These are phyloP conservation scores for Trichoderma endophyticum DNA, from an alignment of 2,329 filamentous ascomycete species.

Conservation along the genomic window DNA sequence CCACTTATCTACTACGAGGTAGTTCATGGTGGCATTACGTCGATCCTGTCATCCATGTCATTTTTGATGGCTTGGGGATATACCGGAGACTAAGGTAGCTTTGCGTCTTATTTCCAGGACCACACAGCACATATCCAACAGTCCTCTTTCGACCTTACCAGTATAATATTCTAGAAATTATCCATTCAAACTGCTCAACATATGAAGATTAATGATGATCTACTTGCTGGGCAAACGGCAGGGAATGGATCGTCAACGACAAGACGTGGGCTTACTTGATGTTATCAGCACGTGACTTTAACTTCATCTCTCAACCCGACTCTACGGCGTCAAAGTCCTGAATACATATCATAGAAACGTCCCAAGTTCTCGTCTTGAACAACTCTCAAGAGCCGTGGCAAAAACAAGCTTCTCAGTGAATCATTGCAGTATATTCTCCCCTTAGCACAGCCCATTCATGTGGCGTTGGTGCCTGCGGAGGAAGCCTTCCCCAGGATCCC, in stretches of 20 bases:
- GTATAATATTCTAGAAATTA: background rate
- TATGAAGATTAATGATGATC: background rate
- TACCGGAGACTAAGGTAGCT: no score
- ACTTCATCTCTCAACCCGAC: background rate
- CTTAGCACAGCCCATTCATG: background rate
- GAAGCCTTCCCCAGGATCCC: background rate
- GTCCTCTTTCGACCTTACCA: background rate
- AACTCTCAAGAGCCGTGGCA: background rate
- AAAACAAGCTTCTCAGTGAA: background rate
- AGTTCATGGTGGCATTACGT: background rate
- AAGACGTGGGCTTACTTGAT: background rate
- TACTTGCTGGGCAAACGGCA: background rate
- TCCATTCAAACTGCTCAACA: no score
- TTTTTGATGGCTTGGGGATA: no score
- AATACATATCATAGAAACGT: background rate
- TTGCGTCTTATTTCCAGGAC: no score
- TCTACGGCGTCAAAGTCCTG: background rate
- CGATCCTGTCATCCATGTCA: background rate
- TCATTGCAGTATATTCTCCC: background rate
- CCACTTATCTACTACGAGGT: background rate
- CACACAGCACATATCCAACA: background rate
- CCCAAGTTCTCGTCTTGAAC: background rate
- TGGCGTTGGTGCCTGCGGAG: background rate
- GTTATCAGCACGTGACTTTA: conserved; percentile 6
- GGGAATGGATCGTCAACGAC: background rate